Percentiles rank a stretch among this genome's conserved stretches.
Evolutionary conservation across 2,329 filamentous ascomycete species (phyloP).

Genomic region (Aurifilum marmelostoma): DNA sequence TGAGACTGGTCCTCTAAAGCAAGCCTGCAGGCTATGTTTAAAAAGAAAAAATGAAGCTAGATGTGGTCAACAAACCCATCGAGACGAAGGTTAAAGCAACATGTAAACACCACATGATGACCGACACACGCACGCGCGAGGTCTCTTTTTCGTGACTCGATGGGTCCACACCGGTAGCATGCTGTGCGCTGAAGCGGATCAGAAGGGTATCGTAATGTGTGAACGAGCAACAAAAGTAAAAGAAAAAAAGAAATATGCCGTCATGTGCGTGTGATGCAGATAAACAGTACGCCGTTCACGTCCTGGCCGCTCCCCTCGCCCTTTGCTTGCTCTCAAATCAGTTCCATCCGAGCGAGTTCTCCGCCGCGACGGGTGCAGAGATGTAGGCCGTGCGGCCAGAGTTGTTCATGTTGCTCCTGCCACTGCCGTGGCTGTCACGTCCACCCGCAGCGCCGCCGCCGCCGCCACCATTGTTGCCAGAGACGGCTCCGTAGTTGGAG

Average conservation of each 20-base stretch:
- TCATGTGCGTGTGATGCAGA: constrained; percentile 28
- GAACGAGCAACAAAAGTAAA: constrained; percentile 31
- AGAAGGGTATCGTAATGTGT: constrained; percentile 51
- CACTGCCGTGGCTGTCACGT: constrained; percentile 68
- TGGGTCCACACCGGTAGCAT: constrained; percentile 36
- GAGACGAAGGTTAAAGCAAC: constrained; percentile 29
- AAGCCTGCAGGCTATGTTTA: constrained; percentile 29
- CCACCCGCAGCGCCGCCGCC: constrained; percentile 40
- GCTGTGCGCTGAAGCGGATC: constrained; percentile 37
- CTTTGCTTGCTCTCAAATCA: constrained; percentile 47
- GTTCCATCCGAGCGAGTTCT: constrained; percentile 96
- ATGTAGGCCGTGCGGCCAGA: constrained; percentile 68
- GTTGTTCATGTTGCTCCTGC: constrained; percentile 56
- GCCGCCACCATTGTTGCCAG: not conserved
- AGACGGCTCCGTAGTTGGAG: constrained; percentile 55
- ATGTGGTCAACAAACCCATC: constrained; percentile 21
- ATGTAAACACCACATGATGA: constrained; percentile 30
- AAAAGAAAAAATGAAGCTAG: constrained; percentile 16
- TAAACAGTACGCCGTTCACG: constrained; percentile 34
- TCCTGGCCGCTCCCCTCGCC: not conserved
- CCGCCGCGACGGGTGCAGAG: constrained; percentile 86
- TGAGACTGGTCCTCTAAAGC: constrained; percentile 37
- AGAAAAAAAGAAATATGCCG: constrained; percentile 26
- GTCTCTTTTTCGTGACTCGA: constrained; percentile 31
- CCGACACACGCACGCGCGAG: constrained; percentile 15